Evolutionary conservation across 2,329 filamentous ascomycete species (phyloP).

Genomic region (Neonectria hederae): DNA sequence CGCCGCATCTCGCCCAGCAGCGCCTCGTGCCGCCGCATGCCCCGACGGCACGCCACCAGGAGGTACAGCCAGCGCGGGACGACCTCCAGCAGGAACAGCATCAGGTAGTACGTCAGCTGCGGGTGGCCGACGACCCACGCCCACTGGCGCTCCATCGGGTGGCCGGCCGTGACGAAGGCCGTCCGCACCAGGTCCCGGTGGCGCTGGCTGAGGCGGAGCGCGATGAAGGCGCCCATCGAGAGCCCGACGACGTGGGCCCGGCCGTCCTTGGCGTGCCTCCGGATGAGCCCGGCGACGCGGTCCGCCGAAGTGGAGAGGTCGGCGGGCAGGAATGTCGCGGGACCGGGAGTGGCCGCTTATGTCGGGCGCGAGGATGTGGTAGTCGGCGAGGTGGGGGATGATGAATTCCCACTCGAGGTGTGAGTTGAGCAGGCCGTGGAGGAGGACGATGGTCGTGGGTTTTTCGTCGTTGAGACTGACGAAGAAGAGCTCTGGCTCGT

Average conservation of each 20-base stretch:
- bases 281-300: conserved; percentile 49
- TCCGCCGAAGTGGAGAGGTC: conserved; percentile 45
- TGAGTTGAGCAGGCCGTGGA: conserved; percentile 47
- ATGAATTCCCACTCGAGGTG: conserved; percentile 49
- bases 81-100: conserved; percentile 39
- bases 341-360: conserved; percentile 52
- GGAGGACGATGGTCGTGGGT: conserved; percentile 43
- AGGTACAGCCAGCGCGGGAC: conserved; percentile 44
- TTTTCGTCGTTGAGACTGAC: conserved; percentile 43
- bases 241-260: conserved; percentile 53
- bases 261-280: conserved; percentile 46
- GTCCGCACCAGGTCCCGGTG: conserved; percentile 49
- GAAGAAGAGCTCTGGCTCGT: conserved; percentile 40
- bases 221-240: conserved; percentile 52
- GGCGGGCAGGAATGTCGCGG: conserved; percentile 45
- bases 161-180: conserved; percentile 48
- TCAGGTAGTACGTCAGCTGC: conserved; percentile 40
- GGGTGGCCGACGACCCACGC: conserved; percentile 41
- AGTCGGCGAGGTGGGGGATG: conserved; percentile 47
- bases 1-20: conserved; percentile 47
- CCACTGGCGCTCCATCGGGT: conserved; percentile 42
- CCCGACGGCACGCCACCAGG: conserved; percentile 39
- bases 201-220: conserved; percentile 44
- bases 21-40: conserved; percentile 41
- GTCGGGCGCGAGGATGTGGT: conserved; percentile 53